Conservation (phyloP, 2,329 filamentous ascomycete genomes). For the Fusarium praegraminearum region DNA sequence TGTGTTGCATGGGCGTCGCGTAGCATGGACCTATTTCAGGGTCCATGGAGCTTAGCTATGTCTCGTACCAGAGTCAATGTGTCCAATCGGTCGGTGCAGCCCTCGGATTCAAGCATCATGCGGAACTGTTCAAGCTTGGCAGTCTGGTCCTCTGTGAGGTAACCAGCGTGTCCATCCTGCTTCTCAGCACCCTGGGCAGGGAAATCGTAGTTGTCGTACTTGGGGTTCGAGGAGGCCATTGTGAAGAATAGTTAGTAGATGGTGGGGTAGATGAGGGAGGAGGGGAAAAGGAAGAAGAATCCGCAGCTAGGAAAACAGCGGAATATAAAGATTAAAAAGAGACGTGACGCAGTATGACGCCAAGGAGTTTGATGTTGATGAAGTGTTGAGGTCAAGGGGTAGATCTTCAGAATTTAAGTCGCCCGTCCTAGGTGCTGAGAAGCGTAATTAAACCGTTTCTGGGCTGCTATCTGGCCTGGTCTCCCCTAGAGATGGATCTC, state of each 20-base stretch:
- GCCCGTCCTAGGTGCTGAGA: slow-evolving; percentile 30
- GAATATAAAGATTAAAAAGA: slow-evolving; percentile 8
- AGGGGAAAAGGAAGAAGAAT: slow-evolving; percentile 13
- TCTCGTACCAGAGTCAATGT: slow-evolving; percentile 85
- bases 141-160: slow-evolving; percentile 88
- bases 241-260: slow-evolving; percentile 46
- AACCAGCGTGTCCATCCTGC: slow-evolving; percentile 84
- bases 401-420: slow-evolving; percentile 32
- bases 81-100: slow-evolving; percentile 86
- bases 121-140: slow-evolving; percentile 89
- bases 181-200: slow-evolving; percentile 79
- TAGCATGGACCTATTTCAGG: slow-evolving; percentile 20
- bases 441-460: slow-evolving; percentile 49
- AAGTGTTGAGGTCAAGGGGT: slow-evolving; percentile 37
- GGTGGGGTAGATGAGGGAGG: slow-evolving; percentile 36
- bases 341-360: slow-evolving; percentile 15
- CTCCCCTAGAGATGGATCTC: slow-evolving; percentile 47
- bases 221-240: slow-evolving; percentile 76
- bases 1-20: slow-evolving; percentile 9
- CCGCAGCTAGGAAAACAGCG: slow-evolving; percentile 15
- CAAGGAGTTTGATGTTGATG: slow-evolving; percentile 22
- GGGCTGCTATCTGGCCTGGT: slow-evolving; percentile 39
- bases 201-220: slow-evolving; percentile 97
- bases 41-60: slow-evolving; percentile 19
- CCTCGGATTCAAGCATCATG: slow-evolving; percentile 83